Conservation (phyloP, 2,329 filamentous ascomycete species). For the Colletotrichum godetiae region DNA sequence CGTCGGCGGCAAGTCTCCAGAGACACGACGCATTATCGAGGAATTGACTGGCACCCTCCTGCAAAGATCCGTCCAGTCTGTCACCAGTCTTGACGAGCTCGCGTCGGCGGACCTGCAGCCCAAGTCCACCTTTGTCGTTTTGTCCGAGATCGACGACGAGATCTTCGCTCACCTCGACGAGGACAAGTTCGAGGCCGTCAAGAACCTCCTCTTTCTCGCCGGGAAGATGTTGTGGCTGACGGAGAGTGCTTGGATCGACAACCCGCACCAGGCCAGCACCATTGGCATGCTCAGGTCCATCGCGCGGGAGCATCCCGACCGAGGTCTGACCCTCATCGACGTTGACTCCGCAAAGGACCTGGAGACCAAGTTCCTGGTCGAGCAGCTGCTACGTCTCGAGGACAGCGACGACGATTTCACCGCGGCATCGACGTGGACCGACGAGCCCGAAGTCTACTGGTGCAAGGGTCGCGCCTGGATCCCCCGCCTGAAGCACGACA, state of each 20-base stretch:
- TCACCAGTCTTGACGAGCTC: neutral
- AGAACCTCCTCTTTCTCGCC: slow-evolving; percentile 10
- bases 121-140: slow-evolving; percentile 16
- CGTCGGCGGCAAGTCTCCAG: neutral
- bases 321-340: slow-evolving; percentile 19
- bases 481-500: slow-evolving; percentile 17
- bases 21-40: neutral
- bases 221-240: slow-evolving; percentile 39
- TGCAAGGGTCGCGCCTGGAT: neutral
- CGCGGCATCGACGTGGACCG: neutral
- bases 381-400: neutral
- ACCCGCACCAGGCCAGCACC: slow-evolving; percentile 36
- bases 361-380: neutral
- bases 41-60: neutral
- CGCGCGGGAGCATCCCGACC: slow-evolving; percentile 5
- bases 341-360: neutral
- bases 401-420: neutral
- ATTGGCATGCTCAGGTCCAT: slow-evolving; percentile 26
- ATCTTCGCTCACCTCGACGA: slow-evolving; percentile 43
- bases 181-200: neutral
- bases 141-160: slow-evolving; percentile 31
- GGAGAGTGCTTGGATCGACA: slow-evolving; percentile 26
- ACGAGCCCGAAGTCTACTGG: slow-evolving; percentile 4
- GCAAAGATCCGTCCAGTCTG: neutral
- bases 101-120: neutral